Base-by-base conservation (phyloP, 2,329 filamentous ascomycete genomes). In the Penicillium aurantiogriseum region DNA sequence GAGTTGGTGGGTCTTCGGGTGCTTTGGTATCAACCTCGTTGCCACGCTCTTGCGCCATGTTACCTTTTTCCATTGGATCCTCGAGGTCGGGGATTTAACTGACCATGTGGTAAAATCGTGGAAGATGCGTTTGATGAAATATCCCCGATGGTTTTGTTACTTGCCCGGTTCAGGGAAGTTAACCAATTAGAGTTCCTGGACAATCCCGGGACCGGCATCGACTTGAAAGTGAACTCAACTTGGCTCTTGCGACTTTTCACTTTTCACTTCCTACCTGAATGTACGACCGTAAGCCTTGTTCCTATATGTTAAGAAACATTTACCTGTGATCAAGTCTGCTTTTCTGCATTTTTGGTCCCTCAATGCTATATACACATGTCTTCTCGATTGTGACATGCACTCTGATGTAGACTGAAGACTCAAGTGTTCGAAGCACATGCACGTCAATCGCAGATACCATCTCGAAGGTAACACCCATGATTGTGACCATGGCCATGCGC, bases 111-210 rank as follows among this genome's bases (percentile, higher is more conserved):
- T 50, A 42, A 8, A 42, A 43, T 47, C 42, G 23, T 50, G 36
- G 45, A 42, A 43, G 21, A 17, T 9, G 43, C 9, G 51, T 40
- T 19, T 48, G 3, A 19, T 49, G 51, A 54, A 49, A 42, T 49
- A 40, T 35, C 21, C 25, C 33, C 21, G 44, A 53, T 42, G 40
- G 11, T 23, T 42, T 35, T 38, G 17, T 31, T 42, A 51, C 21
- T 36, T 47, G 23, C 21, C 54, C 54, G 54, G 42, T 46, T 42
- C 54, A 45, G 54, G 54, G 49, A 56, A 7, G 42, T 40, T 2
- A 31, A 31, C 53, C 38, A 56, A 53, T 56, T 31, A 57, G 10
- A 33, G 49, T 43, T 29, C 2, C n/a, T 8, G 6, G 9, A 40
- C 19, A 31, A 51, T 51, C 46, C 53, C 53, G 53, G 46, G 23